These are phyloP conservation scores for Dipodascopsis uninucleata DNA, from an alignment of 805 yeast genomes.

Conservation along the genomic window DNA sequence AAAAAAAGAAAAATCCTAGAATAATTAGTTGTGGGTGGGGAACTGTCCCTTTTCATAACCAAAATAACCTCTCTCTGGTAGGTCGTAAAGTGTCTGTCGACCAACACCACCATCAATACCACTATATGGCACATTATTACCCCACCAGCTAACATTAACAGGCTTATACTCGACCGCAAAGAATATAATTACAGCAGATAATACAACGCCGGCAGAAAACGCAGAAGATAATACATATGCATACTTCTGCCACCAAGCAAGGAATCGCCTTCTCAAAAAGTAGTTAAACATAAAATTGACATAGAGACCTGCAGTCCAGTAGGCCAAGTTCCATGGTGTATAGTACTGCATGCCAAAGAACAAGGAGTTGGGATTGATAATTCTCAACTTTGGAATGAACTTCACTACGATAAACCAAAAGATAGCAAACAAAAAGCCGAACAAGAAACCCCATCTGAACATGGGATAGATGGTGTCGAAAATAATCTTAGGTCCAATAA, in stretches of 20 bases:
- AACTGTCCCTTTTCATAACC: slow-evolving; percentile 11
- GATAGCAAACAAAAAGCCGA: slow-evolving; percentile 45
- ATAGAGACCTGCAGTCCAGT: slow-evolving; percentile 41
- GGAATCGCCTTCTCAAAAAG: slow-evolving; percentile 50
- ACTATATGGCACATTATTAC: slow-evolving; percentile 38
- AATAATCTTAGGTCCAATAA: slow-evolving; percentile 58
- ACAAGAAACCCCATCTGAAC: slow-evolving; percentile 10
- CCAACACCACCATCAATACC: slow-evolving; percentile 11
- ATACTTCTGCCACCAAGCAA: slow-evolving; percentile 71
- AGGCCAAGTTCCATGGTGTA: slow-evolving; percentile 29
- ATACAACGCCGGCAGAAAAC: slow-evolving; percentile 63
- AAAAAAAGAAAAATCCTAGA: too few relatives aligned
- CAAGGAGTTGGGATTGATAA: slow-evolving; percentile 20
- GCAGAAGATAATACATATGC: slow-evolving; percentile 63
- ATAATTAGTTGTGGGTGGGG: too few relatives aligned
- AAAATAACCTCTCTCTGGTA: slow-evolving; percentile 18
- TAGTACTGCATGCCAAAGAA: slow-evolving; percentile 35
- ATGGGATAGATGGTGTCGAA: slow-evolving; percentile 42
- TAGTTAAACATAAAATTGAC: slow-evolving; percentile 53
- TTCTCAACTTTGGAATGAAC: slow-evolving; percentile 2
- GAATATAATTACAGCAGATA: slow-evolving; percentile 55
- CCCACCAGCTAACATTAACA: slow-evolving; percentile 53
- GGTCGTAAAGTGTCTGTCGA: slow-evolving; percentile 3
- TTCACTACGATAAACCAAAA: slow-evolving; percentile 9
- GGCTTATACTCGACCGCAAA: slow-evolving; percentile 42